Evolutionary conservation across 495 filamentous ascomycete species (phyloP).

Genomic region (Neurospora sublineolata): DNA sequence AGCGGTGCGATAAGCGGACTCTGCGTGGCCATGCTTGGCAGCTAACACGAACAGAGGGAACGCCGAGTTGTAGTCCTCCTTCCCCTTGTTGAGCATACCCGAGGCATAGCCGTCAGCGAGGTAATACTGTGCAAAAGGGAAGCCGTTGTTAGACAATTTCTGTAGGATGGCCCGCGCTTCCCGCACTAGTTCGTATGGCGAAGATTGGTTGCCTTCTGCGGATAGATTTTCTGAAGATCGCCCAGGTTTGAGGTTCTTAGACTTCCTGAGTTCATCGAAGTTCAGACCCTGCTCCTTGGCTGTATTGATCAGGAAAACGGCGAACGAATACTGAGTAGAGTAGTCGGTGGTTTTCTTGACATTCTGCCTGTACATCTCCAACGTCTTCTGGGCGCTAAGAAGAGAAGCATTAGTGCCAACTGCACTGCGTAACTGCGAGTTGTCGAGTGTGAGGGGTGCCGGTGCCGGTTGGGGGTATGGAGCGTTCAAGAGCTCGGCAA

Average conservation of each 20-base stretch:
- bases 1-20: constrained; percentile 86
- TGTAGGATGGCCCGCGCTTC: constrained; percentile 85
- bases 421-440: constrained; percentile 59
- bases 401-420: constrained; percentile 83
- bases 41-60: constrained; percentile 88
- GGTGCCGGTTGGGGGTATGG: constrained; percentile 81
- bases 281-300: constrained; percentile 55
- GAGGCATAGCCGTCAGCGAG: constrained; percentile 89
- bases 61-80: constrained; percentile 77
- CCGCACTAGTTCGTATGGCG: constrained; percentile 57
- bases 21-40: constrained; percentile 93
- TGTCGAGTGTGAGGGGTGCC: constrained; percentile 61
- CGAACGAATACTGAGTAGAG: constrained; percentile 85
- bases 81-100: constrained; percentile 86
- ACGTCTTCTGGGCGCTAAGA: constrained; percentile 76
- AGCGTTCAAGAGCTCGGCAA: constrained; percentile 76
- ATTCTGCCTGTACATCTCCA: constrained; percentile 95
- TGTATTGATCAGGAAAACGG: constrained; percentile 79
- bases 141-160: constrained; percentile 71
- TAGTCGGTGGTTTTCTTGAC: constrained; percentile 92
- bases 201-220: constrained; percentile 33
- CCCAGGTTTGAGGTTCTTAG: constrained; percentile 31
- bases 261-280: constrained; percentile 26
- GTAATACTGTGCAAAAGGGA: constrained; percentile 96
- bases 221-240: constrained; percentile 28